These are phyloP conservation scores for Lolium perenne DNA, from an alignment of 176 grass and related monocot species.

Conservation along the genomic window DNA sequence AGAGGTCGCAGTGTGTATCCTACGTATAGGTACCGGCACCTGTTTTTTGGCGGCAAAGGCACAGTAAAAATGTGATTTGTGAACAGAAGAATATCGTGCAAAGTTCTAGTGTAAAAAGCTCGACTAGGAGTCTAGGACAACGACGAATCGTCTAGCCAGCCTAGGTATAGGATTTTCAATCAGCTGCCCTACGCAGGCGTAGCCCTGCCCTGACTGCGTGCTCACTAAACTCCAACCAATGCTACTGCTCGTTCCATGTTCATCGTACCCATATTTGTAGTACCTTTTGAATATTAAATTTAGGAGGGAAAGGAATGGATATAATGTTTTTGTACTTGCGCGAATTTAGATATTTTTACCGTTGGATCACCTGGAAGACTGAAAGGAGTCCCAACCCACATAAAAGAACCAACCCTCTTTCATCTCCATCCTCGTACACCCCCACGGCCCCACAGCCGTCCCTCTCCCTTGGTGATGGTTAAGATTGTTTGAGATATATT, in stretches of 20 bases:
- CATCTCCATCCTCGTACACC: background rate
- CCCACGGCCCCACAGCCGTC: background rate
- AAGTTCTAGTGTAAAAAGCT: conserved; percentile 41
- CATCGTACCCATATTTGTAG: background rate
- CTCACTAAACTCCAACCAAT: conserved; percentile 36
- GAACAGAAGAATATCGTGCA: conserved; percentile 33
- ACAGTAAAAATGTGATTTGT: conserved; percentile 22
- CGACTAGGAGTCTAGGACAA: background rate
- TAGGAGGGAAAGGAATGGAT: no score
- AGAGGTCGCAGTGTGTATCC: no score
- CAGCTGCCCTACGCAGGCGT: conserved; percentile 5
- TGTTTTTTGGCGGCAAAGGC: conserved; percentile 14
- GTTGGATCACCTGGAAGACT: background rate
- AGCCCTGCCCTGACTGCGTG: background rate
- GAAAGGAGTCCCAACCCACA: background rate
- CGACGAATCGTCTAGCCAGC: background rate
- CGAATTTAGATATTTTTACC: no score
- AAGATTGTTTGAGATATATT: no score
- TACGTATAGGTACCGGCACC: no score
- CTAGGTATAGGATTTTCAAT: conserved; percentile 48
- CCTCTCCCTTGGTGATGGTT: background rate
- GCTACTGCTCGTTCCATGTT: background rate
- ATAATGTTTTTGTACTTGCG: no score
- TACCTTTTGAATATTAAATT: background rate
- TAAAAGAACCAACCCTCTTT: background rate